These are phyloP conservation scores for Cladosporium sphaerospermum DNA, from an alignment of 2,329 filamentous ascomycete genomes.

Conservation along the genomic window DNA sequence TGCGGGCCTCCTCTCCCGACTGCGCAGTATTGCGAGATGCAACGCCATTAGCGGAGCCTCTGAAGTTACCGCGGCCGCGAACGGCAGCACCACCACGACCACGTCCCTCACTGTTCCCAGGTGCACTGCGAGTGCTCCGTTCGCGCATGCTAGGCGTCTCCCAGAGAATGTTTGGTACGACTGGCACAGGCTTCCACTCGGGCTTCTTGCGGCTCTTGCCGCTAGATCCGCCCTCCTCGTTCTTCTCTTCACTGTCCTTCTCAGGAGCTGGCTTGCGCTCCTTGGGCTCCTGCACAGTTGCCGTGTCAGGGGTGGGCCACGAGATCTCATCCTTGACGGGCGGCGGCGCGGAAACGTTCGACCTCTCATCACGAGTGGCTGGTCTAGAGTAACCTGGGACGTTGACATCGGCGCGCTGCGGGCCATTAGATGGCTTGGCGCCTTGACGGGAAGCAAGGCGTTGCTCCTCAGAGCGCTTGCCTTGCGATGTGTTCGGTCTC, in stretches of 20 bases:
- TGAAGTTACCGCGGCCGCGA: slow-evolving; percentile 37
- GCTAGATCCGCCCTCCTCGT: slow-evolving; percentile 48
- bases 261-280: slow-evolving; percentile 65
- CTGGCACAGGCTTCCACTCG: slow-evolving; percentile 78
- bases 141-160: slow-evolving; percentile 60
- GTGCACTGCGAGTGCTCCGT: slow-evolving; percentile 14
- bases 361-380: slow-evolving; percentile 18
- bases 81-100: slow-evolving; percentile 50
- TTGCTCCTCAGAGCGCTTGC: slow-evolving; percentile 4
- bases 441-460: not conserved
- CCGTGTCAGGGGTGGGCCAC: slow-evolving; percentile 87
- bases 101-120: slow-evolving; percentile 45
- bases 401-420: slow-evolving; percentile 7
- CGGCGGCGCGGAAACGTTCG: slow-evolving; percentile 40
- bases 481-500: slow-evolving; percentile 15
- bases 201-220: slow-evolving; percentile 62
- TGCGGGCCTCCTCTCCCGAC: not conserved
- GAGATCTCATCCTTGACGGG: slow-evolving; percentile 68
- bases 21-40: slow-evolving; percentile 12
- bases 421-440: not conserved
- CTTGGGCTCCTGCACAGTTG: slow-evolving; percentile 53
- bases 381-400: slow-evolving; percentile 10
- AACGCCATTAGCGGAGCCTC: slow-evolving; percentile 23
- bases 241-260: slow-evolving; percentile 62
- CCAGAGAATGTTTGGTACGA: slow-evolving; percentile 79